Evolutionary conservation across 2,329 filamentous ascomycete genomes (phyloP).

Genomic region (Aspergillus sp.): DNA sequence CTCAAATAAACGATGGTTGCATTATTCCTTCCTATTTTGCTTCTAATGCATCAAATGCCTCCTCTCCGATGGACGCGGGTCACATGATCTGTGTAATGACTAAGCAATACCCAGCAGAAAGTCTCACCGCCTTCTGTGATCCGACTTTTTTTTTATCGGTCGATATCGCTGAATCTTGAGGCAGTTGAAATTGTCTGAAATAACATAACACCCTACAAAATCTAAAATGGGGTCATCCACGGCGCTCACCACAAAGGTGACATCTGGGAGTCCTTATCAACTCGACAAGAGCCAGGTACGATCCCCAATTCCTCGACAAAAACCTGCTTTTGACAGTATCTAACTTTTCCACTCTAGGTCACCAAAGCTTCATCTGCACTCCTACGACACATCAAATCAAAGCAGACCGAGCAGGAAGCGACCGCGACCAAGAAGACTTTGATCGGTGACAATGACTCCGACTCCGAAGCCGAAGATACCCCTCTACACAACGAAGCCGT

Average conservation of each 20-base stretch:
- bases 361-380: slow-evolving; percentile 61
- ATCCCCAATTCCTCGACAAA: background rate
- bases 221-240: slow-evolving; percentile 42
- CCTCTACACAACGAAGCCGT: slow-evolving; percentile 53
- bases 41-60: background rate
- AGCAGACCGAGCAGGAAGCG: slow-evolving; percentile 49
- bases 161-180: slow-evolving; percentile 29
- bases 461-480: slow-evolving; percentile 46
- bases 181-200: slow-evolving; percentile 21
- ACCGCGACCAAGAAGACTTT: slow-evolving; percentile 54
- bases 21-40: no score
- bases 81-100: background rate
- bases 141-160: slow-evolving; percentile 32
- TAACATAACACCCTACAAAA: slow-evolving; percentile 10
- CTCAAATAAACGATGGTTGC: no score
- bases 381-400: slow-evolving; percentile 56
- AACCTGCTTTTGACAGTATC: background rate
- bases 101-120: slow-evolving; percentile 24
- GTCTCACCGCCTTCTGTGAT: slow-evolving; percentile 34
- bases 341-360: slow-evolving; percentile 43
- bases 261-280: slow-evolving; percentile 48
- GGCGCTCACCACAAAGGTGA: slow-evolving; percentile 42
- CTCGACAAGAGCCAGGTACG: slow-evolving; percentile 48
- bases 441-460: slow-evolving; percentile 49
- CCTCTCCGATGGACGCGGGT: background rate